phyloP scores from a whole-genome alignment of 495 filamentous ascomycete species.

The Cercophora samala region DNA sequence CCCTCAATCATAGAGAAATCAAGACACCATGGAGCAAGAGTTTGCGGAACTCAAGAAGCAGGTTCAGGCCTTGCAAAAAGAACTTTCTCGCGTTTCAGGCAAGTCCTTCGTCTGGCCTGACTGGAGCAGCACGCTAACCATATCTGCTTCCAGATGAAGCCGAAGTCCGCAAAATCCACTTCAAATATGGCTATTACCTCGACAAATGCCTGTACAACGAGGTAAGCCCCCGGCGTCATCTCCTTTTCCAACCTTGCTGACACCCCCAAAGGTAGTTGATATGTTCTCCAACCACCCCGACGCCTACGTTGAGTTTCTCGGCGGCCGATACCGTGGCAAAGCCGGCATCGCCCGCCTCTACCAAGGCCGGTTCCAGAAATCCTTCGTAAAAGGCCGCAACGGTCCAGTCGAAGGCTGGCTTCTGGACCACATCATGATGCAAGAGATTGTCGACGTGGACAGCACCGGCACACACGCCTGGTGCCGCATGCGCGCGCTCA shows the following conservation, averaged over 20 bases:
- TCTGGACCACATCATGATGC: conserved; percentile 56
- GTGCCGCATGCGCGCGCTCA: conserved; percentile 54
- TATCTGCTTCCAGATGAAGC: conserved; percentile 36
- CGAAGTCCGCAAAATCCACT: conserved; percentile 53
- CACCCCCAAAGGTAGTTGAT: conserved; percentile 28
- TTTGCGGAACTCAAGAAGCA: conserved; percentile 43
- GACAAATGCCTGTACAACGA: conserved; percentile 59
- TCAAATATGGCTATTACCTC: conserved; percentile 58
- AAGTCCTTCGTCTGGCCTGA: conserved; percentile 2
- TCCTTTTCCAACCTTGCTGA: not conserved
- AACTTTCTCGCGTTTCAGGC: conserved; percentile 38
- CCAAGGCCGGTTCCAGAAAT: conserved; percentile 48
- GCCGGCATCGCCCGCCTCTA: conserved; percentile 54
- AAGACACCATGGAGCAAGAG: conserved; percentile 26
- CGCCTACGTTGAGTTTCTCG: conserved; percentile 56
- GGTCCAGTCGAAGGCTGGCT: conserved; percentile 55
- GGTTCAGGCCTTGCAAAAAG: conserved; percentile 37
- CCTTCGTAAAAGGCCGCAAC: conserved; percentile 52
- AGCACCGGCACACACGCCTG: conserved; percentile 46
- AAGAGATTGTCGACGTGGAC: conserved; percentile 51
- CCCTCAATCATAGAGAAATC: not conserved
- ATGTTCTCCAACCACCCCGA: conserved; percentile 53
- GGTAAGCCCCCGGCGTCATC: conserved; percentile 19
- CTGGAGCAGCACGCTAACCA: not conserved
- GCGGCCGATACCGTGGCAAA: conserved; percentile 51